Evolutionary conservation across 371 early-diverging fungal species (phyloP).

Genomic region (Coemansia sp.): DNA sequence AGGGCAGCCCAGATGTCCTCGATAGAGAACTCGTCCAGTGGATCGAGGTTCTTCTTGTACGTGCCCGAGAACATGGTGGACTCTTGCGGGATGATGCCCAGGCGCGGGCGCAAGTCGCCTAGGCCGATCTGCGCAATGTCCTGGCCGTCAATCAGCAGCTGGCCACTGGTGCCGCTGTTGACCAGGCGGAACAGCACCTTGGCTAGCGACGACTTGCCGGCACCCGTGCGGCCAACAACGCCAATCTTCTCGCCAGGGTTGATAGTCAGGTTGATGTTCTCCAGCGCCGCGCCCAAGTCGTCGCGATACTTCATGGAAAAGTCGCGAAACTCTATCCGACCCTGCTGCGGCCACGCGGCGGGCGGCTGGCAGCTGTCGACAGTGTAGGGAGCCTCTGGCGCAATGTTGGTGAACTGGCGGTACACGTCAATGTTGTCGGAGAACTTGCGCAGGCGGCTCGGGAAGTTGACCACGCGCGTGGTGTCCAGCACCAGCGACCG

Average conservation of each 20-base stretch:
- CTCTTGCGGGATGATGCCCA: slow-evolving; percentile 80
- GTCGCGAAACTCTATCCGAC: slow-evolving; percentile 63
- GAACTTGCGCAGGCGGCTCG: slow-evolving; percentile 61
- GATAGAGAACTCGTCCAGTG: slow-evolving; percentile 58
- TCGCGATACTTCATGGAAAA: slow-evolving; percentile 64
- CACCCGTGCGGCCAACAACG: slow-evolving; percentile 70
- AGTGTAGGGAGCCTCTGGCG: slow-evolving; percentile 40
- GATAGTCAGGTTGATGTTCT: slow-evolving; percentile 61
- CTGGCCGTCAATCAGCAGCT: slow-evolving; percentile 72
- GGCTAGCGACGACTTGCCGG: slow-evolving; percentile 75
- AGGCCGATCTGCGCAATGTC: slow-evolving; percentile 69
- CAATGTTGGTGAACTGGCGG: slow-evolving; percentile 58
- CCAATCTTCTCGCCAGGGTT: slow-evolving; percentile 67
- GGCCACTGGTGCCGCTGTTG: slow-evolving; percentile 65
- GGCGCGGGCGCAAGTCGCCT: slow-evolving; percentile 61
- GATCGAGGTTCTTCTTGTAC: slow-evolving; percentile 67
- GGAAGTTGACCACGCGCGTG: slow-evolving; percentile 37
- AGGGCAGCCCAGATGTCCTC: slow-evolving; percentile 71
- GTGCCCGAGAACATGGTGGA: slow-evolving; percentile 63
- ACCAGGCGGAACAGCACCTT: slow-evolving; percentile 71
- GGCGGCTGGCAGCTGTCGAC: slow-evolving; percentile 55
- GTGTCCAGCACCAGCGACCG: slow-evolving; percentile 38
- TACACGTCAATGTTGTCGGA: neutral
- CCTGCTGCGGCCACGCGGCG: slow-evolving; percentile 66
- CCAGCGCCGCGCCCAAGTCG: slow-evolving; percentile 61